A percentile compares a stretch with the other conserved stretches of the same genome.
Conservation (phyloP, 805 yeast species). For the Hanseniaspora nectarophila region DNA sequence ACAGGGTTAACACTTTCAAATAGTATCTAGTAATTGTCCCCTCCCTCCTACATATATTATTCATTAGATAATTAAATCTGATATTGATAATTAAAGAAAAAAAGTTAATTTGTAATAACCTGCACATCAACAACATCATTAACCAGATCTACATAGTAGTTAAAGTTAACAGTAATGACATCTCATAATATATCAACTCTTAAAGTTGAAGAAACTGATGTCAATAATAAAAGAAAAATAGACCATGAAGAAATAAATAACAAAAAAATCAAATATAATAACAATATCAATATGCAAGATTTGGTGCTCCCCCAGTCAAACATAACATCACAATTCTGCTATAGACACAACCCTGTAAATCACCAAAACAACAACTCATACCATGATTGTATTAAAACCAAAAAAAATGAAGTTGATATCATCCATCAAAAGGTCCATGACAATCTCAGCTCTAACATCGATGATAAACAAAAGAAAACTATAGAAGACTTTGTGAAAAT, state of each 20-base stretch:
- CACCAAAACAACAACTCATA: conserved; percentile 31
- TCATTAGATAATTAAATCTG: too few species aligned
- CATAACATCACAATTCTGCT: conserved; percentile 58
- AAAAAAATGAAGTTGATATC: neutral
- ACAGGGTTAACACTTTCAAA: too few species aligned
- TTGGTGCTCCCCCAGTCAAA: conserved; percentile 32
- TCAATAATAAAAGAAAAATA: neutral
- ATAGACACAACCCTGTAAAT: conserved; percentile 84
- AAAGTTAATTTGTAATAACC: too few species aligned
- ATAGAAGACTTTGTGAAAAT: conserved; percentile 6
- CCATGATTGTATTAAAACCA: conserved; percentile 18
- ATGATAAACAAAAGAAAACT: neutral
- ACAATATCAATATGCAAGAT: neutral
- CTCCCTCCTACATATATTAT: too few species aligned
- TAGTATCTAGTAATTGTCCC: too few species aligned
- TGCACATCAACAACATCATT: too few species aligned
- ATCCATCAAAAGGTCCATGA: neutral
- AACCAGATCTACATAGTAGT: too few species aligned
- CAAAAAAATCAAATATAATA: neutral
- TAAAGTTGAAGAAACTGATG: neutral
- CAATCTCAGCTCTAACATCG: neutral
- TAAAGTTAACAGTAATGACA: neutral
- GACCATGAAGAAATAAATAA: neutral
- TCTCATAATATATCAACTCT: neutral
- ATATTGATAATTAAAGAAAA: too few species aligned